Conservation (phyloP, 1,284 basidiomycete genomes). For the Phlebopus sp. region DNA sequence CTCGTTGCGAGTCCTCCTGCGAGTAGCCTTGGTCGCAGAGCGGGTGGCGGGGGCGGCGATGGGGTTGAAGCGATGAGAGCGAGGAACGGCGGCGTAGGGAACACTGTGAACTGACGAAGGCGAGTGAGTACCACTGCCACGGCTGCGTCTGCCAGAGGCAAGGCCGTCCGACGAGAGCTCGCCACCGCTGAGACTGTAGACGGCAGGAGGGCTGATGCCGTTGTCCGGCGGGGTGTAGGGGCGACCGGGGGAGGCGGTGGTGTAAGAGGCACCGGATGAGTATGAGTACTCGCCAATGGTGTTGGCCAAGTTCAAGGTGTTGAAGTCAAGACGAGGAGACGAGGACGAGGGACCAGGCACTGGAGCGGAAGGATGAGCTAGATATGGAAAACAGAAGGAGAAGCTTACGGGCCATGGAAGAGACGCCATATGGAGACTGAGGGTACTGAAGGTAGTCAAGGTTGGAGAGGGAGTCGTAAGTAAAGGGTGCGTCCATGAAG, state of each 20-base stretch:
- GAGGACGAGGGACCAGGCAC: conserved; percentile 45
- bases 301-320: conserved; percentile 54
- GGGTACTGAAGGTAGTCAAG: conserved; percentile 50
- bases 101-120: conserved; percentile 48
- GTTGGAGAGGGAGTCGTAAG: conserved; percentile 56
- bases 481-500: conserved; percentile 58
- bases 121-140: conserved; percentile 62
- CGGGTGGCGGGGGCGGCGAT: conserved; percentile 54
- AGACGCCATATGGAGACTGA: conserved; percentile 44
- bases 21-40: conserved; percentile 45
- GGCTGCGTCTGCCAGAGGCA: conserved; percentile 61
- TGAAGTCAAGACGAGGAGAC: conserved; percentile 60
- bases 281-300: conserved; percentile 67
- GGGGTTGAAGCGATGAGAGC: conserved; percentile 73
- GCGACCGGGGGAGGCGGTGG: conserved; percentile 55
- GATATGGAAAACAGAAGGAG: not conserved
- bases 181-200: conserved; percentile 64
- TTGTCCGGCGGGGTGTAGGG: conserved; percentile 66
- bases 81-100: conserved; percentile 59
- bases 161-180: conserved; percentile 69
- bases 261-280: conserved; percentile 47
- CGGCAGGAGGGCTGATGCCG: conserved; percentile 66
- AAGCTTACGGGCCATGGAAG: conserved; percentile 43
- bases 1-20: conserved; percentile 55
- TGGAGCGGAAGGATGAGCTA: conserved; percentile 23